Conservation (phyloP, 441 rosid genomes). For the Populus tomentosa region DNA sequence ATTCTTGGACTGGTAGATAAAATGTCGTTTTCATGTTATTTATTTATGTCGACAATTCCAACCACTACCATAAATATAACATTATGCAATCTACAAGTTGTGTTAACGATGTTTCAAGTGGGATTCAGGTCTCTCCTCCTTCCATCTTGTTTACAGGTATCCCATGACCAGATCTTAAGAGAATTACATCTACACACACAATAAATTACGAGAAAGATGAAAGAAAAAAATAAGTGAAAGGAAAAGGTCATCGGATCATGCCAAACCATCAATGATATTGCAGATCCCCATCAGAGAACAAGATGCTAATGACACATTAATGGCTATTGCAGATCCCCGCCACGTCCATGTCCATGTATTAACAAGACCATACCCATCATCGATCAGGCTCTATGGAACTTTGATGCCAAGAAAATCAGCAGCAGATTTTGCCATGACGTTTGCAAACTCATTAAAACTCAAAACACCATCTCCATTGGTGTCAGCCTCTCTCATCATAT, state of each 20-base stretch:
- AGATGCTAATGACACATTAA: neutral
- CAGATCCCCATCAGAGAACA: neutral
- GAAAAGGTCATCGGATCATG: neutral
- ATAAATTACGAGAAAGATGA: neutral
- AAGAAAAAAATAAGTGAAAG: neutral
- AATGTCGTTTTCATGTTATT: neutral
- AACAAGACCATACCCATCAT: neutral
- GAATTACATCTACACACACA: too few relatives aligned
- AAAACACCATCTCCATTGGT: conserved; percentile 84
- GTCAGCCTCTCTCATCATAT: conserved; percentile 90
- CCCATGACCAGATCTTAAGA: neutral
- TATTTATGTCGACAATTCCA: neutral
- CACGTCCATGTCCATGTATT: neutral
- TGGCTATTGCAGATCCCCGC: neutral
- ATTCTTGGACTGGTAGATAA: neutral
- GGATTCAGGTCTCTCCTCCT: neutral
- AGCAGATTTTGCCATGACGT: conserved; percentile 77
- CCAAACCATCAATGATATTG: neutral
- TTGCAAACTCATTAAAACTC: conserved; percentile 70
- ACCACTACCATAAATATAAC: neutral
- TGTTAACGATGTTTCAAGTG: neutral
- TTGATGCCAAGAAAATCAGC: conserved; percentile 66
- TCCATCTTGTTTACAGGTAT: neutral
- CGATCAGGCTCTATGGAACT: conserved; percentile 2
- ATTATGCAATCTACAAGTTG: neutral